Evolutionary conservation across 345 rosid species (phyloP).

Genomic region (Hibiscus trionum): DNA sequence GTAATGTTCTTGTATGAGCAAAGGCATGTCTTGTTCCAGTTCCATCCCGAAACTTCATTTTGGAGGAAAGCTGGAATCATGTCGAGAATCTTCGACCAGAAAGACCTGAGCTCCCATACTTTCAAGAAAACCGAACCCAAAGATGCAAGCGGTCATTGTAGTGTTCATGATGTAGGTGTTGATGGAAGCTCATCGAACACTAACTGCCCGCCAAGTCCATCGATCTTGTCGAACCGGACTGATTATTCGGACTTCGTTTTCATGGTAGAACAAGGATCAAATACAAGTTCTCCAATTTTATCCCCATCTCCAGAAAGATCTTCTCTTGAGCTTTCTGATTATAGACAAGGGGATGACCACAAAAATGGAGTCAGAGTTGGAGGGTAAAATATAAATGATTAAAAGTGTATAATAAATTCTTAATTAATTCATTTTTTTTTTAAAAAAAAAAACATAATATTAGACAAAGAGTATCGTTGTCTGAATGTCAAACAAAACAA

Average conservation of each 20-base stretch:
- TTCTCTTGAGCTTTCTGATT: neutral
- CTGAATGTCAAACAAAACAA: too few relatives aligned
- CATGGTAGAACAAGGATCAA: slow-evolving; percentile 14
- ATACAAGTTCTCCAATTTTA: neutral
- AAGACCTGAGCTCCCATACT: slow-evolving; percentile 27
- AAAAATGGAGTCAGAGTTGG: too few relatives aligned
- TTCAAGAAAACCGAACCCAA: slow-evolving; percentile 8
- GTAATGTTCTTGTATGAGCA: slow-evolving; percentile 14
- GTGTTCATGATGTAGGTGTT: slow-evolving; percentile 8
- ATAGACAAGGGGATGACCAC: neutral
- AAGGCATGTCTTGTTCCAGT: neutral
- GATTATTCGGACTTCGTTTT: neutral
- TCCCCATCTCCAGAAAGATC: neutral
- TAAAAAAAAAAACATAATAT: too few relatives aligned
- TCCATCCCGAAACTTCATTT: slow-evolving; percentile 16
- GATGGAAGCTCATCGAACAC: slow-evolving; percentile 13
- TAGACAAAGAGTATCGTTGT: too few relatives aligned
- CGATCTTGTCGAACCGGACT: slow-evolving; percentile 5
- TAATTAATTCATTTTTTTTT: too few relatives aligned
- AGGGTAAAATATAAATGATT: too few relatives aligned
- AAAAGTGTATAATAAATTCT: too few relatives aligned
- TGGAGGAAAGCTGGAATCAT: slow-evolving; percentile 17
- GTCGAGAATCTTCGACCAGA: slow-evolving; percentile 25
- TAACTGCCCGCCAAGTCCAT: slow-evolving; percentile 21
- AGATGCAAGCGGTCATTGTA: neutral